Conservation (phyloP, 495 filamentous ascomycete species). For the Hypoxylon lienhwacheense region DNA sequence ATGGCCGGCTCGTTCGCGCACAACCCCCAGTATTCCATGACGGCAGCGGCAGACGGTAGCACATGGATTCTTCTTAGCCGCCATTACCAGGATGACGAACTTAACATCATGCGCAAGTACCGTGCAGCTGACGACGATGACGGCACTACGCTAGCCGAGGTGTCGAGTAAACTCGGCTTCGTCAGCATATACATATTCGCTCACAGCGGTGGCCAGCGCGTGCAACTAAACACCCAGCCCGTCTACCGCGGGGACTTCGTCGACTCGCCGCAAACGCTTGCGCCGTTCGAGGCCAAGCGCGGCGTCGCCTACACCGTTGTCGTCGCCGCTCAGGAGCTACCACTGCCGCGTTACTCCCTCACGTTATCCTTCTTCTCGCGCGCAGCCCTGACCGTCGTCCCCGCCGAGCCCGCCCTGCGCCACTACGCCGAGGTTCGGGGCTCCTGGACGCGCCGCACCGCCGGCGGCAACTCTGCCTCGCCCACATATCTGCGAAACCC, state of each 20-base stretch:
- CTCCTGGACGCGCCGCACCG: constrained; percentile 74
- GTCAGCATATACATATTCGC: constrained; percentile 84
- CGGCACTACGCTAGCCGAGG: constrained; percentile 39
- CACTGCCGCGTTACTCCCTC: constrained; percentile 70
- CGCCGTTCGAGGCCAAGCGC: constrained; percentile 67
- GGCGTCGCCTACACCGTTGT: constrained; percentile 72
- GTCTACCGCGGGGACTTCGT: constrained; percentile 78
- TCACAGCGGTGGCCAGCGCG: constrained; percentile 63
- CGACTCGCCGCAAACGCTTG: constrained; percentile 88
- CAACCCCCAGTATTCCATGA: constrained; percentile 82
- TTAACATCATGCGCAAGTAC: constrained; percentile 43
- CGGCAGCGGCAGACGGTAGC: constrained; percentile 55
- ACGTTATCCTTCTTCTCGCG: constrained; percentile 80
- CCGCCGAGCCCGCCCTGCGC: constrained; percentile 60
- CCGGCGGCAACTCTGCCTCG: constrained; percentile 80
- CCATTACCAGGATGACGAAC: constrained; percentile 66
- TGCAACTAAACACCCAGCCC: constrained; percentile 69
- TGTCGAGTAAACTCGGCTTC: constrained; percentile 64
- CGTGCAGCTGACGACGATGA: constrained; percentile 35
- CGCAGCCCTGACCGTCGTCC: constrained; percentile 57
- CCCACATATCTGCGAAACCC: constrained; percentile 79
- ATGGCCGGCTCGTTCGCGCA: constrained; percentile 66
- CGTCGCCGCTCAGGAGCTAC: constrained; percentile 74
- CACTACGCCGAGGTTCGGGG: constrained; percentile 58
- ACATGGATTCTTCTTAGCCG: constrained; percentile 85